Evolutionary conservation across 2,329 filamentous ascomycete genomes (phyloP), one percentile per base, ranked within the genome.

Genomic region (Aaosphaeria pasadenensis): DNA sequence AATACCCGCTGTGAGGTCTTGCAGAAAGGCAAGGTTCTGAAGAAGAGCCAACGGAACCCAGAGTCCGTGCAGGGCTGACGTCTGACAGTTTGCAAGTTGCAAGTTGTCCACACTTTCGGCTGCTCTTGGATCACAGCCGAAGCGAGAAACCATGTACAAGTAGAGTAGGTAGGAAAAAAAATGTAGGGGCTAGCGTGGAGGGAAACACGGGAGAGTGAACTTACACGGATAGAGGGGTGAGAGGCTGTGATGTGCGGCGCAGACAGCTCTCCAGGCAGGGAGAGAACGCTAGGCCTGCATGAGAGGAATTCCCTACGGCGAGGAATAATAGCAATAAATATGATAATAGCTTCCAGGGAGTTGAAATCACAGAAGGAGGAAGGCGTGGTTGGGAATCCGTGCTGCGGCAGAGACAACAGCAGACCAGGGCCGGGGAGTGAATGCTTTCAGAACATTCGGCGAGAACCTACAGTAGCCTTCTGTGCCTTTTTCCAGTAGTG

Each of bases 61-160:
- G 54, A 62, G 66, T 66, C 64, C 63, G 64, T 70, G 64, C 66
- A 70, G 64, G 62, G 58, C 62, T 67, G 66, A 65, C 60, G 62
- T 67, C 63, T 62, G 56, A 65, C 58, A 49, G 55, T 24, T 24
- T 24, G 17, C 17, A 24, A 24, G 17, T 24, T 24, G 17, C 17
- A 24, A 24, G 17, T 43, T 57, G 53, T 52, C 58, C 60, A 62
- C 59, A 58, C 50, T 52, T 63, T 59, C 63, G 63, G 66, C 58
- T 60, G 57, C 57, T 62, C 58, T 54, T 62, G 57, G 59, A 57
- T 51, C 55, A 60, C 57, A 66, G 56, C 60, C 60, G 65, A 63
- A 59, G 59, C 55, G 60, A 50, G 56, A 60, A 53, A 55, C 58
- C 55, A 55, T 48, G 45, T 48, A 62, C 17, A 24, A 24, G 17